Evolutionary conservation across 2,329 filamentous ascomycete genomes (phyloP), one percentile per base, ranked within the genome.

Genomic region (Neofusicoccum ribis): DNA sequence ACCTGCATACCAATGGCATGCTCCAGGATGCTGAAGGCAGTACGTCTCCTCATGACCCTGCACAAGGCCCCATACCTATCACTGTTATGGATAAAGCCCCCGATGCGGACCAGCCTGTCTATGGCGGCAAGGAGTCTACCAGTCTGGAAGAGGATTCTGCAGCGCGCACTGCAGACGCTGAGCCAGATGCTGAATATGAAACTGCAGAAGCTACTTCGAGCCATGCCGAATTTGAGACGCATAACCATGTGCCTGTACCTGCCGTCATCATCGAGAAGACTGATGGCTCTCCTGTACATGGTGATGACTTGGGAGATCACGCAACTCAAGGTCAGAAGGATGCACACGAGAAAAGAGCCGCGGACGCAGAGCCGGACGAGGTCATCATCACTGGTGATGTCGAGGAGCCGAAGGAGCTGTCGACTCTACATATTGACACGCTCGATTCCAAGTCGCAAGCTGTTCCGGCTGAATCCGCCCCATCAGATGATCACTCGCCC

Each of bases 311-410:
- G 66, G 76, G 74, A 6, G 51, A 69, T 6, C 64, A 71, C 51
- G 75, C 76, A 27, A 78, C 75, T 4, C 64, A 64, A 56, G 69
- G 68, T 37, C 75, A 80, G 63, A 75, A 75, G 56, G 67, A 74
- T 46, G 75, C 77, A 1, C 72, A 76, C 66, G 71, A 75, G 34
- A 67, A 71, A 37, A 68, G 71, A 50, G 68, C 72, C 12, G 69
- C 73, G 12, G 76, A 79, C 67, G 74, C 75, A 31, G 66, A 74
- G 41, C 76, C 76, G 43, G 74, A 80, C 59, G 66, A 73, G 50
- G 65, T 75, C 46, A 62, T 74, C 34, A 65, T 75, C 37, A 66
- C 69, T 39, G 36, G 62, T 9, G 31, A 61, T 9, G 43, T 39
- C 3, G 12, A 31, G 23, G 14, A 47, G 12, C 41, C 56, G 15